These are phyloP conservation scores for Zygoascus biomembranicola DNA, from an alignment of 805 yeast species.

Conservation along the genomic window DNA sequence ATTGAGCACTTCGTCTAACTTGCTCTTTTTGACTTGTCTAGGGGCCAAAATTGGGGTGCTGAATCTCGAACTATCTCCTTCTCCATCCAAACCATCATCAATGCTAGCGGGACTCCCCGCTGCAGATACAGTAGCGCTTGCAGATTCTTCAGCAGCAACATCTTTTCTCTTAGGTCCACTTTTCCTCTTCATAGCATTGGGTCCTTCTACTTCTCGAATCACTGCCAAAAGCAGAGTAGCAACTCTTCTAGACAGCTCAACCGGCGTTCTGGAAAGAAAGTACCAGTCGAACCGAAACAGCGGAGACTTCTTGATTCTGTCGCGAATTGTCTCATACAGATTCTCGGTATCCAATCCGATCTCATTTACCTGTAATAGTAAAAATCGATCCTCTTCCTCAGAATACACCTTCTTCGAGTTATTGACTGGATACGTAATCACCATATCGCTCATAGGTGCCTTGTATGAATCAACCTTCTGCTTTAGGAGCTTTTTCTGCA, in stretches of 20 bases:
- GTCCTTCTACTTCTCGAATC: conserved; percentile 55
- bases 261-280: conserved; percentile 66
- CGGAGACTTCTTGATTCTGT: conserved; percentile 60
- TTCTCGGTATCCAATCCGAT: conserved; percentile 73
- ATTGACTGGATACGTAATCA: conserved; percentile 64
- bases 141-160: neutral
- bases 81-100: conserved; percentile 11
- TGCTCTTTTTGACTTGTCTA: conserved; percentile 8
- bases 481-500: conserved; percentile 72
- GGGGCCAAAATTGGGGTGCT: conserved; percentile 8
- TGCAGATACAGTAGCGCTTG: conserved; percentile 4
- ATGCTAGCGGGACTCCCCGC: conserved; percentile 16
- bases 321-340: conserved; percentile 66
- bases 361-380: conserved; percentile 66
- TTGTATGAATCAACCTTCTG: conserved; percentile 60
- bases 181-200: conserved; percentile 25
- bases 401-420: conserved; percentile 61
- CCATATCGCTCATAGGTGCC: conserved; percentile 70
- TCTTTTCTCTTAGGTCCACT: conserved; percentile 13
- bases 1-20: neutral
- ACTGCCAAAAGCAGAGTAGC: conserved; percentile 68
- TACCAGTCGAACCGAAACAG: conserved; percentile 81
- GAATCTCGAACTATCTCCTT: conserved; percentile 1
- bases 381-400: conserved; percentile 84
- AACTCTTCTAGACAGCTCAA: conserved; percentile 78